Base-by-base conservation (phyloP, 2,329 filamentous ascomycete species). In the Colletotrichum sp. region DNA sequence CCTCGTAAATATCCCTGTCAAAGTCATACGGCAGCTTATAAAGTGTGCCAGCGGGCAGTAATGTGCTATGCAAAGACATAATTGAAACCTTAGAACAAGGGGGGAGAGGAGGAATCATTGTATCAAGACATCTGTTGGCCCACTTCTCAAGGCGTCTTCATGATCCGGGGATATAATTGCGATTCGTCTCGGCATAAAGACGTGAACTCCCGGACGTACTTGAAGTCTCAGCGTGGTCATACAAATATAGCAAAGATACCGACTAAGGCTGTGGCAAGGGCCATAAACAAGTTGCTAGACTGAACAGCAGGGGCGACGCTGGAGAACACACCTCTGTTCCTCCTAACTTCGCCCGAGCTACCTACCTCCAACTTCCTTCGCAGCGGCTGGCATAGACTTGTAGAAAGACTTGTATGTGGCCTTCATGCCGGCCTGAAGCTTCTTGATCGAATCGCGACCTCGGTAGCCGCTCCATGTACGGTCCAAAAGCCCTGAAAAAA, bases 381-480 rank as follows among this genome's bases (percentile, higher is more conserved):
- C 36, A n/a, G 61, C 62, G 1, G 58, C 18, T 24, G 71, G 65
- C 58, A 69, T 28, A 13, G 28, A 66, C 12, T 66, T 24, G 28
- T 74, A 56, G 38, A 56, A 73, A n/a, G 74, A 61, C 13, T 36
- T 7, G 38, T 76, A 76, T 6, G 71, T 74, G 14, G 26, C 56
- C 26, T 55, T 32, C 14, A 76, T 76, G 21, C 74, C 71, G 30
- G 13, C 21, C 36, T 76, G 70, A 5, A 76, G 65, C 18, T 66
- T 48, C 38, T 43, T 38, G 30, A 76, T 56, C 0, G 74, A 34
- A 9, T 43, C 52, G 16, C 16, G 69, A 8, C 74, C 74, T 21
- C 71, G 74, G 52, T 66, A 76, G 0, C 52, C 30, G 2, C 52
- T 48, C 74, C 74, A 76, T 12, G 14, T 28, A 21, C 70, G 74